These are phyloP conservation scores for Sugiyamaella boreocaroliniensis DNA, from an alignment of 805 yeast genomes.

Conservation along the genomic window DNA sequence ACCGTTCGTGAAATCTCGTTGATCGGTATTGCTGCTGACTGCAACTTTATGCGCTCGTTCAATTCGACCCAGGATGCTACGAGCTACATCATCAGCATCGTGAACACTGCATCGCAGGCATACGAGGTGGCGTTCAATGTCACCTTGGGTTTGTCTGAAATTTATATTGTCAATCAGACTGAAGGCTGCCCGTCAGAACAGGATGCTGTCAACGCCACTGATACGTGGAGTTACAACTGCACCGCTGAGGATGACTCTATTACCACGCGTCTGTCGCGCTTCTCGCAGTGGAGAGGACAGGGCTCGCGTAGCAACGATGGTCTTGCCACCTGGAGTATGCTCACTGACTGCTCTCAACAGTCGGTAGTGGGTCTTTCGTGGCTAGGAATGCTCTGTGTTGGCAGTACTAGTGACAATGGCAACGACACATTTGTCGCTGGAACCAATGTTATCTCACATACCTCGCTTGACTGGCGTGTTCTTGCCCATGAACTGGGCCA, in stretches of 20 bases:
- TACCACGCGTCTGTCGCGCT: constrained; percentile 23
- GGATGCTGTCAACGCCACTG: constrained; percentile 6
- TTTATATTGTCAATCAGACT: constrained; percentile 25
- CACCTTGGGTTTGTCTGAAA: constrained; percentile 28
- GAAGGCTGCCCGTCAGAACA: constrained; percentile 20
- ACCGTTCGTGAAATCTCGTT: constrained; percentile 27
- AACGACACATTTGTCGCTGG: constrained; percentile 24
- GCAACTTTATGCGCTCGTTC: constrained; percentile 28
- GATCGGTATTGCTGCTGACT: constrained; percentile 35
- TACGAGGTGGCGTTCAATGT: constrained; percentile 33
- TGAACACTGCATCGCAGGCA: constrained; percentile 30
- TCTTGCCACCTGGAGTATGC: constrained; percentile 32
- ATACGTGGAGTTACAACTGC: constrained; percentile 27
- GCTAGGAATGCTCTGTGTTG: constrained; percentile 31
- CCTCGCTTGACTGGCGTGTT: constrained; percentile 31
- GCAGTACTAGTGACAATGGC: constrained; percentile 15
- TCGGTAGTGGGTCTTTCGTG: constrained; percentile 34
- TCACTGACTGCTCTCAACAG: constrained; percentile 30
- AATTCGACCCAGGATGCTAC: constrained; percentile 23
- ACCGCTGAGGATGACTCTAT: constrained; percentile 17
- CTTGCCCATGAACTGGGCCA: constrained; percentile 37
- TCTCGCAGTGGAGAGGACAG: constrained; percentile 30
- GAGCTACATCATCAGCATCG: constrained; percentile 26
- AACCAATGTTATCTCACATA: constrained; percentile 30
- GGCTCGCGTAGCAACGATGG: constrained; percentile 23